Evolutionary conservation across 257 asterid species (phyloP).

Genomic region (Catharanthus roseus): DNA sequence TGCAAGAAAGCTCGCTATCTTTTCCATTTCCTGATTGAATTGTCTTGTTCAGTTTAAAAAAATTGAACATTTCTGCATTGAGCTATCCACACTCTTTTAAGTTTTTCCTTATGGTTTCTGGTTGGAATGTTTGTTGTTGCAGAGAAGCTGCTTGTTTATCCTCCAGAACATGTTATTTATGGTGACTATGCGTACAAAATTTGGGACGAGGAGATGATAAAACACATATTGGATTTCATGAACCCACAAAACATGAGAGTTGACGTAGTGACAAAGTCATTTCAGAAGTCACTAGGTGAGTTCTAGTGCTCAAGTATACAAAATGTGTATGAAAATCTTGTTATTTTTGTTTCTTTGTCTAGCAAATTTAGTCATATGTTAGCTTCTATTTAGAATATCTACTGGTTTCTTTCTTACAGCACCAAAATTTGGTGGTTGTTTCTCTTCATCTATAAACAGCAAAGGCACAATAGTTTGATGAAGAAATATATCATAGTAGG

Average conservation of each 20-base stretch:
- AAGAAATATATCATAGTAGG: not conserved
- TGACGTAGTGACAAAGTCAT: constrained; percentile 66
- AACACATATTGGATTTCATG: constrained; percentile 61
- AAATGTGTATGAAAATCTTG: not conserved
- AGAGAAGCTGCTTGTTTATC: constrained; percentile 85
- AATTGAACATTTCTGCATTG: not conserved
- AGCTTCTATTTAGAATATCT: not conserved
- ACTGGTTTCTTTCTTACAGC: not conserved
- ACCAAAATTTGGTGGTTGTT: not conserved
- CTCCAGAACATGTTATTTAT: constrained; percentile 81
- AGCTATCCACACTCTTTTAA: not conserved
- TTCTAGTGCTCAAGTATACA: not conserved
- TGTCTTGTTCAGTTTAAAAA: not conserved
- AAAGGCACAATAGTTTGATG: not conserved
- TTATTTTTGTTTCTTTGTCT: not conserved
- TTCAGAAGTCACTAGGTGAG: constrained; percentile 60
- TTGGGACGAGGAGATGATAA: constrained; percentile 80
- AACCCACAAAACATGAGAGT: constrained; percentile 93
- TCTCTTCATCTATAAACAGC: not conserved
- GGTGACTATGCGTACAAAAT: constrained; percentile 81
- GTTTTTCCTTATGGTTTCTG: not conserved
- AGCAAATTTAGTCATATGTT: not conserved
- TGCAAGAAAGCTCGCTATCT: too few relatives aligned
- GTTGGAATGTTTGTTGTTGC: constrained; percentile 27
- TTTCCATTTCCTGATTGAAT: not conserved